Base-by-base conservation (phyloP, 176 grass and related monocot species). In the Aegilops umbellulata region DNA sequence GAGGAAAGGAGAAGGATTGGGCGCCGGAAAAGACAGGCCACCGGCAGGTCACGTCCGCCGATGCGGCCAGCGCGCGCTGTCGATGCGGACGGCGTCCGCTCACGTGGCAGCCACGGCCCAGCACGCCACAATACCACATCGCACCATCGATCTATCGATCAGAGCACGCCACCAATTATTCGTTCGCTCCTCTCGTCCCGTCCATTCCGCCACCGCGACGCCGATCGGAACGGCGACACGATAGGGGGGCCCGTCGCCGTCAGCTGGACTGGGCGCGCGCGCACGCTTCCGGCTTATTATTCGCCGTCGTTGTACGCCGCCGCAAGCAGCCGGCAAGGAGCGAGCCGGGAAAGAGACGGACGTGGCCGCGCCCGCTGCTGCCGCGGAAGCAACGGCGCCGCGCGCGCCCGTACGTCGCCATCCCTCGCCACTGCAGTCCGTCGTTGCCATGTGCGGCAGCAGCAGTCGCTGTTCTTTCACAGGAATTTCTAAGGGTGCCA, bases 391-490 rank as follows among this genome's bases (percentile, higher is more conserved):
- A 82, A 86, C 83, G 78, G 80, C 38, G 4, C 41, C 41, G 63
- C 29, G 78, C 79, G 79, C 68, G 68, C n/a, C 35, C 7, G 49
- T 6, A 49, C 60, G 85, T 90, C 84, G 67, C 89, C 15, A 27
- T 87, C 44, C 83, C 22, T 10, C 81, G 87, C 87, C 67, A 55
- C 65, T 60, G 41, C 75, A 79, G 8, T 7, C 16, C 6, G 2
- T 44, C 24, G 24, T 19, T 25, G 27, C 79, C 73, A 90, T 85
- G 84, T 72, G 79, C 46, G 49, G 49, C 7, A 19, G 16, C 49
- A 53, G 49, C 16, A 7, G 49, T 19, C 49, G 49, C 49, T 53
- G 49, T 53, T 19, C 49, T 6, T 53, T 53, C 49, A 53, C 16
- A 53, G 16, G 49, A 53, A 53, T 53, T 53, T 53, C 49, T 53